These are phyloP conservation scores for Pestalotiopsis sp. DNA, from an alignment of 2,329 filamentous ascomycete species.

Conservation along the genomic window DNA sequence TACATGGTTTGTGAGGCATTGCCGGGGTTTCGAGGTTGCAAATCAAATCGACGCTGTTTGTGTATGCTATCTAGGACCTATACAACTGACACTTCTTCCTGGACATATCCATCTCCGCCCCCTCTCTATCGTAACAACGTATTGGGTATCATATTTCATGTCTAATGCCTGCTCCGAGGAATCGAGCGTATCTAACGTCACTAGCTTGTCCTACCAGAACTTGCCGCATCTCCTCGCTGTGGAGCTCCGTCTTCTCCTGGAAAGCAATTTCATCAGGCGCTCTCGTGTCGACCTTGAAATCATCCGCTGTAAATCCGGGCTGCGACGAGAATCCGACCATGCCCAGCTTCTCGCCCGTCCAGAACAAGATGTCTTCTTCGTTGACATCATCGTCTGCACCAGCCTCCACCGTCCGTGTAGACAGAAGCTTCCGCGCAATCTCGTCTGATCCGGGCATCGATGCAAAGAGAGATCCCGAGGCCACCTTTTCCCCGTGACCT, in stretches of 20 bases:
- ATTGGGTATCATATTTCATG: conserved; percentile 16
- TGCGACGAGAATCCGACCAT: conserved; percentile 63
- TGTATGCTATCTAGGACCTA: too few relatives aligned
- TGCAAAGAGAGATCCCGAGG: conserved; percentile 50
- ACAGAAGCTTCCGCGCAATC: conserved; percentile 77
- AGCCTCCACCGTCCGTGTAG: conserved; percentile 46
- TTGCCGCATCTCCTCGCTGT: conserved; percentile 70
- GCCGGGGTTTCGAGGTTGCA: too few relatives aligned
- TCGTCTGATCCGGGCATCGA: conserved; percentile 61
- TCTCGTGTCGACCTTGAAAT: conserved; percentile 49
- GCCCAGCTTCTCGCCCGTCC: conserved; percentile 85
- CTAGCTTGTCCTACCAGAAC: conserved; percentile 77
- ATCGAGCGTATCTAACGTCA: conserved; percentile 73
- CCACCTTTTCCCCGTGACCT: conserved; percentile 51
- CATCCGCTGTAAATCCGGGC: conserved; percentile 47
- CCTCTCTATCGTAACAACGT: background rate
- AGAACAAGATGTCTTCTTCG: conserved; percentile 73
- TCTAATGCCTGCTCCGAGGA: conserved; percentile 54
- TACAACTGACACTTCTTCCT: too few relatives aligned
- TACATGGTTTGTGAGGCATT: too few relatives aligned
- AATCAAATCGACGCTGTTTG: too few relatives aligned
- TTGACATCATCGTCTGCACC: conserved; percentile 33
- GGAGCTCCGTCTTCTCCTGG: conserved; percentile 58
- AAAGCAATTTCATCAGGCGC: conserved; percentile 47
- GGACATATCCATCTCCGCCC: background rate